phyloP scores from a whole-genome alignment of 1,284 basidiomycete species.

The Pseudozyma thailandica region DNA sequence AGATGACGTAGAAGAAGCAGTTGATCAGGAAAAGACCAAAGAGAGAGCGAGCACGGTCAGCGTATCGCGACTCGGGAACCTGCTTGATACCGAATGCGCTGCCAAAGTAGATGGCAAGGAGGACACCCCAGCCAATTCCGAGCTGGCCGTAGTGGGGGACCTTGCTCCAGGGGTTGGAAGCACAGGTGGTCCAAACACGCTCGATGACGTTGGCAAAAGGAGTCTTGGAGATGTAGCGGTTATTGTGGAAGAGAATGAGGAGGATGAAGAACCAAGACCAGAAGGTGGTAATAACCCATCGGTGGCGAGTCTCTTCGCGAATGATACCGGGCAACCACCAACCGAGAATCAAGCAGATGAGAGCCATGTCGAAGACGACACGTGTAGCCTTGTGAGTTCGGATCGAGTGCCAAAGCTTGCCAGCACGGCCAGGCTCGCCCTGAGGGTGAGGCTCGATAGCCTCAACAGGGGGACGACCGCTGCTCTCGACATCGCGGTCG shows the following conservation, averaged over 20 bases:
- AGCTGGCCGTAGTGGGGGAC: slow-evolving; percentile 53
- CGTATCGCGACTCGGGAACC: slow-evolving; percentile 48
- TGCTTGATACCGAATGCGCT: slow-evolving; percentile 59
- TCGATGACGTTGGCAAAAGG: slow-evolving; percentile 52
- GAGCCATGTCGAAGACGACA: slow-evolving; percentile 32
- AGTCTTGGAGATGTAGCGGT: slow-evolving; percentile 57
- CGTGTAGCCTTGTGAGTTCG: slow-evolving; percentile 42
- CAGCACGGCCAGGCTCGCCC: slow-evolving; percentile 41
- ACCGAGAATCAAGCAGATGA: slow-evolving; percentile 48
- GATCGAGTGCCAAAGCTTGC: slow-evolving; percentile 41
- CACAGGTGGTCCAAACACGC: slow-evolving; percentile 38
- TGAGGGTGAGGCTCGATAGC: slow-evolving; percentile 48
- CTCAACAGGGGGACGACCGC: slow-evolving; percentile 29
- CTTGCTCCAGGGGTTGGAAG: slow-evolving; percentile 52
- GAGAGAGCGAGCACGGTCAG: slow-evolving; percentile 54
- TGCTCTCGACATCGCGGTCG: slow-evolving; percentile 50
- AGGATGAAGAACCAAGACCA: slow-evolving; percentile 63
- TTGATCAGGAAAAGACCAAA: slow-evolving; percentile 61
- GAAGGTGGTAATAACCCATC: slow-evolving; percentile 54
- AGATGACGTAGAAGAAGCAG: slow-evolving; percentile 51
- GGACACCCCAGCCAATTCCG: slow-evolving; percentile 51
- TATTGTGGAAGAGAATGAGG: slow-evolving; percentile 64
- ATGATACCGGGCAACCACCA: slow-evolving; percentile 57
- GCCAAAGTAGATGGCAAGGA: slow-evolving; percentile 58
- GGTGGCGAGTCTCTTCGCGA: slow-evolving; percentile 45